A percentile compares a stretch with the other conserved stretches of the same genome.
Conservation (phyloP, 2,329 filamentous ascomycete genomes). For the Zymoseptoria tritici region DNA sequence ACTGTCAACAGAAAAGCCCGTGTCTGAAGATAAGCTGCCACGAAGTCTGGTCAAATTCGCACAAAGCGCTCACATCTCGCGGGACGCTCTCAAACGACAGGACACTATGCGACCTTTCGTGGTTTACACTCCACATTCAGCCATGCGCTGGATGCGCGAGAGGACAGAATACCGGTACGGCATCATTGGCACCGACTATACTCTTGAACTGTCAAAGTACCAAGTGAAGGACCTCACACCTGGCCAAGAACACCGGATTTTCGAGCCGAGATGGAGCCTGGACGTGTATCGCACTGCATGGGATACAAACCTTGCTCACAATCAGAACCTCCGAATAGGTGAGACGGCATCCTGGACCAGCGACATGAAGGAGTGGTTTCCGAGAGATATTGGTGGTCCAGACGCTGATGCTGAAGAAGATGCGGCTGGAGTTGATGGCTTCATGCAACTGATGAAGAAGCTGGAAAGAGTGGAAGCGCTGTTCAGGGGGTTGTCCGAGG, state of each 20-base stretch:
- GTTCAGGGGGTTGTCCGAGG: neutral
- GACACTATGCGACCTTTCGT: neutral
- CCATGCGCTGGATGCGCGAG: conserved; percentile 16
- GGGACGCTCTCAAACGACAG: neutral
- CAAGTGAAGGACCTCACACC: conserved; percentile 16
- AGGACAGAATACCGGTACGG: conserved; percentile 22
- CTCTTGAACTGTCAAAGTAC: conserved; percentile 25
- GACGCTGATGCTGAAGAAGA: neutral
- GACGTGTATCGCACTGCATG: conserved; percentile 24
- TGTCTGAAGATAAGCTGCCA: conserved; percentile 14
- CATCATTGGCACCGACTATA: conserved; percentile 23
- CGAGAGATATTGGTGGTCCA: conserved; percentile 12
- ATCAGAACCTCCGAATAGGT: conserved; percentile 24
- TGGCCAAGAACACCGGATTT: conserved; percentile 2
- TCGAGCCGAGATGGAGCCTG: conserved; percentile 26
- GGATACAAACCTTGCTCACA: conserved; percentile 23
- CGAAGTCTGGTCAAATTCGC: conserved; percentile 13
- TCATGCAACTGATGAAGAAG: conserved; percentile 23
- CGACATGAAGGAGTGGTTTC: conserved; percentile 27
- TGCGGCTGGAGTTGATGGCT: conserved; percentile 17
- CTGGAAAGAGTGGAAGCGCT: conserved; percentile 19
- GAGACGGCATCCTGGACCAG: conserved; percentile 21
- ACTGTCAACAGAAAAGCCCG: conserved; percentile 13
- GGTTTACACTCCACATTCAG: conserved; percentile 5
- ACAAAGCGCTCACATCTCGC: conserved; percentile 11